phyloP scores from a whole-genome alignment of 164 flowering plant species.

The Kalanchoe fedtschenkoi region DNA sequence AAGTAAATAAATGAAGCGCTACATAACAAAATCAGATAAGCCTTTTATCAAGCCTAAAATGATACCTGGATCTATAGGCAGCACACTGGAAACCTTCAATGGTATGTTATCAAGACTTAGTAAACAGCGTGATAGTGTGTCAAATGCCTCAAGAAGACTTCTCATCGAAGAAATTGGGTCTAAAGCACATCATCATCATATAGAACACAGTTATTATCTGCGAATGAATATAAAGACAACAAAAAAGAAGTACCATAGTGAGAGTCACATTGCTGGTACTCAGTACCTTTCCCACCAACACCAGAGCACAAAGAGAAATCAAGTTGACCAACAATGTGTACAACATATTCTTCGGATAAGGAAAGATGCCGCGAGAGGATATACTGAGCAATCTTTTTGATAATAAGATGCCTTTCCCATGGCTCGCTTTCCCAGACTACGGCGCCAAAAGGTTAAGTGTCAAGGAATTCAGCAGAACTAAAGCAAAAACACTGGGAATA shows the following conservation, averaged over 20 bases:
- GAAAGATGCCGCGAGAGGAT: slow-evolving; percentile 63
- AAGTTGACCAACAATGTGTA: slow-evolving; percentile 61
- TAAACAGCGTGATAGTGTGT: slow-evolving; percentile 56
- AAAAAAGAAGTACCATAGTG: not conserved
- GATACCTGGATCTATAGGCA: slow-evolving; percentile 81
- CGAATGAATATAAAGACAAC: not conserved
- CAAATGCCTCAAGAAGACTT: slow-evolving; percentile 52
- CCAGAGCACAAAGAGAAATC: slow-evolving; percentile 71
- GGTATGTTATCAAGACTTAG: slow-evolving; percentile 66
- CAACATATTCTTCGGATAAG: slow-evolving; percentile 37
- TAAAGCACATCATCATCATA: slow-evolving; percentile 14
- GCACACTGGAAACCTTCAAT: slow-evolving; percentile 73
- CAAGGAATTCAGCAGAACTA: slow-evolving; percentile 1
- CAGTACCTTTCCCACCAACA: slow-evolving; percentile 29
- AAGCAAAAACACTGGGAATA: not conserved
- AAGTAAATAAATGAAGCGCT: not conserved
- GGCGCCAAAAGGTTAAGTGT: slow-evolving; percentile 6
- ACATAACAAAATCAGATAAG: not conserved
- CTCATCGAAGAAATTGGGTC: slow-evolving; percentile 64
- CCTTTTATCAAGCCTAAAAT: not conserved
- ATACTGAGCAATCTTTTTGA: slow-evolving; percentile 57
- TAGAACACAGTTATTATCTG: not conserved
- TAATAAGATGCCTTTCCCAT: slow-evolving; percentile 70
- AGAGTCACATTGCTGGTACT: not conserved
- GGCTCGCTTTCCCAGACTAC: slow-evolving; percentile 74